Percentiles rank a stretch among this genome's conserved stretches.
phyloP scores from a whole-genome alignment of 495 filamentous ascomycete genomes.

The Neurospora sp. region DNA sequence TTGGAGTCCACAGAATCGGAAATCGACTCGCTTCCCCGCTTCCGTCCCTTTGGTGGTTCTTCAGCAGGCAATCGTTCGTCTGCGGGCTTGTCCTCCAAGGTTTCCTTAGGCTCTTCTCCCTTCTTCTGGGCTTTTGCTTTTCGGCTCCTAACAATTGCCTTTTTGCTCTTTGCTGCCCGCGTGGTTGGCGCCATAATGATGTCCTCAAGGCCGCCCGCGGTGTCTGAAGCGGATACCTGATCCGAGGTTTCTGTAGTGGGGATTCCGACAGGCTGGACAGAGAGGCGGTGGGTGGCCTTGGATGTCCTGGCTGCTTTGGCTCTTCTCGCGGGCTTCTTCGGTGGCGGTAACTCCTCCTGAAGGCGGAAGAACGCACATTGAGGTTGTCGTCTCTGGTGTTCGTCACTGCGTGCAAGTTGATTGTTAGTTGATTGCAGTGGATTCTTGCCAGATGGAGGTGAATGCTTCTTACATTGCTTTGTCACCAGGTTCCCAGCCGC shows the following conservation, averaged over 20 bases:
- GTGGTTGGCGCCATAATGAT: slow-evolving; percentile 54
- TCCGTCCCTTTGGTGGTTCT: slow-evolving; percentile 46
- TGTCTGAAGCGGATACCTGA: slow-evolving; percentile 39
- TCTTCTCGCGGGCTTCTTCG: slow-evolving; percentile 38
- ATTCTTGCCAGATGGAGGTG: slow-evolving; percentile 7
- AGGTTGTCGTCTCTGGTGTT: slow-evolving; percentile 70
- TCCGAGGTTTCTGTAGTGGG: slow-evolving; percentile 40
- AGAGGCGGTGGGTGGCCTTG: slow-evolving; percentile 55
- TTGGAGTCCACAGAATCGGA: slow-evolving; percentile 30
- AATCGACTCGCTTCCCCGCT: slow-evolving; percentile 54
- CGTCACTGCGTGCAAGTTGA: slow-evolving; percentile 47
- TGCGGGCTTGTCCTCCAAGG: slow-evolving; percentile 29
- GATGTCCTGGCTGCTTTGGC: slow-evolving; percentile 49
- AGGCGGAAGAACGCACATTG: slow-evolving; percentile 73
- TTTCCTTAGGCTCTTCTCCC: slow-evolving; percentile 42
- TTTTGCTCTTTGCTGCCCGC: slow-evolving; percentile 33
- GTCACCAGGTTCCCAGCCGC: slow-evolving; percentile 88
- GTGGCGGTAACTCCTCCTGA: slow-evolving; percentile 30
- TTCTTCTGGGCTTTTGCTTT: slow-evolving; percentile 48
- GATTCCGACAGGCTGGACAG: slow-evolving; percentile 56
- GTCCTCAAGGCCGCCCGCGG: slow-evolving; percentile 51
- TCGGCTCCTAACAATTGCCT: slow-evolving; percentile 25
- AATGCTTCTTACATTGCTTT: slow-evolving; percentile 60
- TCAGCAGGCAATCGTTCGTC: slow-evolving; percentile 28
- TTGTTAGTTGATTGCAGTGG: slow-evolving; percentile 11